Base-by-base conservation (phyloP, 1,284 basidiomycete species). In the Sanghuangporus baumii region DNA sequence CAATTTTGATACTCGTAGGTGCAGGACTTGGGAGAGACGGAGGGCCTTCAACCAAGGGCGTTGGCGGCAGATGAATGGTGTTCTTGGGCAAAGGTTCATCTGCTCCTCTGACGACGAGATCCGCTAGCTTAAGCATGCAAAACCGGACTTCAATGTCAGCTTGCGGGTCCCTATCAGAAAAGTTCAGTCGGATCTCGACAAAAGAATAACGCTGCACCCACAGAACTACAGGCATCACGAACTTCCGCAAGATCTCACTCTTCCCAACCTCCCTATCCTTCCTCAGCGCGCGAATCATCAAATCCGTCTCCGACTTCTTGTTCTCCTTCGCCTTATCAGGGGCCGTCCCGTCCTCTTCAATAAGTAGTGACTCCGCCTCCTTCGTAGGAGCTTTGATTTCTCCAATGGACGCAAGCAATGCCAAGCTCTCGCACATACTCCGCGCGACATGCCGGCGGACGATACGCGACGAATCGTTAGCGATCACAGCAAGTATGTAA, bases 401-500 rank as follows among this genome's bases (percentile, higher is more conserved):
- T 56, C 95, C 95, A 76, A 96, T 89, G 40, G 92, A 88, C 7
- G 94, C 88, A 11, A 96, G 79, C 26, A 98, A 80, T 0, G 94
- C 89, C 63, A 99, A 81, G 65, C 93, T 93, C 69, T 96, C 91
- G 69, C 93, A 92, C 16, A 94, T 84, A 55, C 84, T 89, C 46
- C 91, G 85, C 1, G 96, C 90, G 54, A 99, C 90, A 69, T 95
- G 89, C 14, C 95, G 85, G 41, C 93, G 87, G 43, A 99, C 82
- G 18, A 85, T 74, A 14, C 92, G 85, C 6, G 92, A 98, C 36
- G 91, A 82, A 72, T 99, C 96, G 69, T 88, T 82, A 2, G 88
- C 85, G 75, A 98, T 88, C 59, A 98, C 88, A n/a, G 93, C 84
- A 63, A 97, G 84, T 68, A 98, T 81, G 72, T 98, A 99, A 31